Conservation (phyloP, 1,284 basidiomycete genomes). For the Coniophora puteana region DNA sequence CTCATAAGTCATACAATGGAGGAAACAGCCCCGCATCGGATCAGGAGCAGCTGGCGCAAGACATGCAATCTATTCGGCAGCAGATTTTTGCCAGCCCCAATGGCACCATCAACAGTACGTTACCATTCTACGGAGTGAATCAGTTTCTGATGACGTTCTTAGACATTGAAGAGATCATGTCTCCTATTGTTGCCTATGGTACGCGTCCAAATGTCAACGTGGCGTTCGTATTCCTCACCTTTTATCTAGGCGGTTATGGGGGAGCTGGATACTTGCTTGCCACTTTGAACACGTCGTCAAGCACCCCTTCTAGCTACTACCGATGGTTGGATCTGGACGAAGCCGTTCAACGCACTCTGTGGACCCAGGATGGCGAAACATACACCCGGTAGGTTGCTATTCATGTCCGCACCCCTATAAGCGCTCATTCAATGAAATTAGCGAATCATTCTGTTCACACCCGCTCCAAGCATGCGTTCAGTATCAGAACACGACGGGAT, state of each 20-base stretch:
- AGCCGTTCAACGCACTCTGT: constrained; percentile 51
- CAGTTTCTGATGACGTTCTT: constrained; percentile 6
- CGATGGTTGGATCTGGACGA: constrained; percentile 70
- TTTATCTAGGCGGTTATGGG: constrained; percentile 34
- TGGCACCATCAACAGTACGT: constrained; percentile 57
- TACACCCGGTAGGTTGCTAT: constrained; percentile 42
- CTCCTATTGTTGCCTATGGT: constrained; percentile 63
- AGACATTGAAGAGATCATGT: constrained; percentile 55
- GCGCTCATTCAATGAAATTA: constrained; percentile 19
- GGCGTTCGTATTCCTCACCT: not conserved
- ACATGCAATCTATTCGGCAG: constrained; percentile 51
- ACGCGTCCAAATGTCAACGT: constrained; percentile 10
- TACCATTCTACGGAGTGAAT: not conserved
- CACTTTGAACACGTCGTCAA: constrained; percentile 40
- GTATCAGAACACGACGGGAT: constrained; percentile 39
- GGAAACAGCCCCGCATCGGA: constrained; percentile 57
- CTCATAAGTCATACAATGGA: constrained; percentile 61
- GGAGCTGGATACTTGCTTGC: constrained; percentile 62
- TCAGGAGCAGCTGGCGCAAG: constrained; percentile 38
- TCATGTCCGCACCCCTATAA: not conserved
- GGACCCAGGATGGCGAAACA: constrained; percentile 46
- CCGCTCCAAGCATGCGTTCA: constrained; percentile 58
- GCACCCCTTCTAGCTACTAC: constrained; percentile 43
- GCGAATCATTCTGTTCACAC: constrained; percentile 69
- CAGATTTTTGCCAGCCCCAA: constrained; percentile 53